A percentile compares a stretch with the other conserved stretches of the same genome.
Evolutionary conservation across 768 basidiomycete genomes (phyloP).

Genomic region (Russula earlei): DNA sequence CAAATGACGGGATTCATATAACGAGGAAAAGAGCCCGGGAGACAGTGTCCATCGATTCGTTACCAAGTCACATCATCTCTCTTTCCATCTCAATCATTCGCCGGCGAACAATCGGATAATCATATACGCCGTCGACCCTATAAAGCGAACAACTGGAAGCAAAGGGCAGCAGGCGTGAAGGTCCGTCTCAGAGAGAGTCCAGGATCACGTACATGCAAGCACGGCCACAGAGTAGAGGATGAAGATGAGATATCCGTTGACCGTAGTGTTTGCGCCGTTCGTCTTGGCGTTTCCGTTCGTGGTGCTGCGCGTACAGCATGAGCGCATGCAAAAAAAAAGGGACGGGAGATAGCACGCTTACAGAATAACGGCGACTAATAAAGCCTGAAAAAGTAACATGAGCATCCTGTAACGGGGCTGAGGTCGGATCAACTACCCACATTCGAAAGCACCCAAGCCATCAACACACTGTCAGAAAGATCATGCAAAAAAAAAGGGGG

Average conservation of each 20-base stretch:
- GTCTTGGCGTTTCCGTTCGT: conserved; percentile 43
- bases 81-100: conserved; percentile 42
- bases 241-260: conserved; percentile 84
- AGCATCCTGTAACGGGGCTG: conserved; percentile 9
- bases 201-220: conserved; percentile 63
- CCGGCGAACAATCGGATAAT: conserved; percentile 81
- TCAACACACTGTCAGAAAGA: conserved; percentile 63
- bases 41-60: too few relatives aligned
- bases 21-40: too few relatives aligned
- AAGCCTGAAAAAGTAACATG: conserved; percentile 32
- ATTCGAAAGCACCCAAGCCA: conserved; percentile 86
- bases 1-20: too few relatives aligned
- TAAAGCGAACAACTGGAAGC: conserved; percentile 65
- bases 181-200: not conserved
- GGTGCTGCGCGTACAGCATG: conserved; percentile 25
- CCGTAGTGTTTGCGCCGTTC: conserved; percentile 40
- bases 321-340: not conserved
- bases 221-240: conserved; percentile 82
- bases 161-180: not conserved
- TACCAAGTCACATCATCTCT: not conserved
- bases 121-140: conserved; percentile 77
- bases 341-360: conserved; percentile 30
- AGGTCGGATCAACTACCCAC: conserved; percentile 41
- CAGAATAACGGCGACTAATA: conserved; percentile 70
- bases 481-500: conserved; percentile 14